Evolutionary conservation across 208 protist genomes (phyloP), one percentile per base, ranked within the genome.

Genomic region (Borovskyia barvae): DNA sequence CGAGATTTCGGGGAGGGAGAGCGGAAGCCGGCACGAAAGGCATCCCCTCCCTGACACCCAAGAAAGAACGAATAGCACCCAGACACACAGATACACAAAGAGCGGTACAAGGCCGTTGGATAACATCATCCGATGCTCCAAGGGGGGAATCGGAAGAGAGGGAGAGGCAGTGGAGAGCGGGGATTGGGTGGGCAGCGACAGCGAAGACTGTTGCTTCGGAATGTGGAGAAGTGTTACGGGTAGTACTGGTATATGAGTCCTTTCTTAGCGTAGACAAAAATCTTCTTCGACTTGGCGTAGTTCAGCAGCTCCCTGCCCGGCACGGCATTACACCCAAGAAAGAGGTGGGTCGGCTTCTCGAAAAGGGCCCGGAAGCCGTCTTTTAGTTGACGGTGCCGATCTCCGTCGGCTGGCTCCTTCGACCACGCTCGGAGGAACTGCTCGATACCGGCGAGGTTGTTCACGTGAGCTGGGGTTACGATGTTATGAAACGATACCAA

Each of bases 191-290:
- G n/a, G n/a, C n/a, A n/a, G n/a, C n/a, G n/a, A n/a, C n/a, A n/a
- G n/a, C n/a, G n/a, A n/a, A n/a, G n/a, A n/a, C n/a, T n/a, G n/a
- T n/a, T n/a, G n/a, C n/a, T n/a, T n/a, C n/a, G n/a, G n/a, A n/a
- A n/a, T n/a, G n/a, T n/a, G n/a, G n/a, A n/a, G n/a, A n/a, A n/a
- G n/a, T n/a, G n/a, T 43, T 80, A 92, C 17, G 73, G 64, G 37
- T 85, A 70, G 54, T 91, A 95, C 33, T 88, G 55, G 55, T 82
- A 93, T 15, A 66, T 53, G 28, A 60, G 20, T 9, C 82, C 89
- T 47, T 83, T 90, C 39, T 85, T 88, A 2, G 70, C 82, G 52
- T 95, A 95, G 11, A 95, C 48, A 71, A 89, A 90, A 11, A 95
- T 79, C 53, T 79, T 85, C 66, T 90, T 93, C 1, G 65, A 68